These are phyloP conservation scores for Sphagnum fallax DNA, from an alignment of 228 moss, liverwort and hornwort genomes.

Conservation along the genomic window DNA sequence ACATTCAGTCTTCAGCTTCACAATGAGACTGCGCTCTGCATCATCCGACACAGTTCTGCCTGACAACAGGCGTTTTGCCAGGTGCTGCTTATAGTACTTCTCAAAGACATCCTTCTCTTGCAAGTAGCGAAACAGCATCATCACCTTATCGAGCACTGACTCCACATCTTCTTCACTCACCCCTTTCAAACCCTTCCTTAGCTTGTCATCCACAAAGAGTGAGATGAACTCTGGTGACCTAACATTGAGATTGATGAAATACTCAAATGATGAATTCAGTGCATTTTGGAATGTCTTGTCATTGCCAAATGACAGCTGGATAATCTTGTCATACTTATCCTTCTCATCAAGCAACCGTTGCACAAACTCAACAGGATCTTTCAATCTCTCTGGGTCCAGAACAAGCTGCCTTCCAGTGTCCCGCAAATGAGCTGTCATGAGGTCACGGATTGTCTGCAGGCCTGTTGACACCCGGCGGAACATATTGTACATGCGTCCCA, in stretches of 20 bases:
- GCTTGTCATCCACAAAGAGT: constrained; percentile 89
- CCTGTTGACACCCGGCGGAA: constrained; percentile 84
- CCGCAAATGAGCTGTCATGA: constrained; percentile 84
- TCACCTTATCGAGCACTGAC: constrained; percentile 88
- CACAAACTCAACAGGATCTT: constrained; percentile 93
- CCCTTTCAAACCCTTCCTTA: constrained; percentile 89
- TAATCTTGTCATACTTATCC: constrained; percentile 93
- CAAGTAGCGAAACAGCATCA: constrained; percentile 94
- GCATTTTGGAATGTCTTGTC: constrained; percentile 99
- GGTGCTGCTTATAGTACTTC: constrained; percentile 95
- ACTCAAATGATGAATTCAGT: constrained; percentile 89
- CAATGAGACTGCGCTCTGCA: constrained; percentile 92
- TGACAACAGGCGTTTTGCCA: constrained; percentile 89
- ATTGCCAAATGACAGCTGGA: constrained; percentile 80
- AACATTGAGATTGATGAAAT: constrained; percentile 88
- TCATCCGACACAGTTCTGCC: constrained; percentile 97
- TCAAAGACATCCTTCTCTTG: constrained; percentile 98
- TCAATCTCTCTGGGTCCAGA: constrained; percentile 83
- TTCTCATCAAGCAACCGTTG: constrained; percentile 91
- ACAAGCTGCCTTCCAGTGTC: constrained; percentile 90
- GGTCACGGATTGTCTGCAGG: constrained; percentile 86
- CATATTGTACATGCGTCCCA: constrained; percentile 84
- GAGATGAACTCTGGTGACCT: constrained; percentile 96
- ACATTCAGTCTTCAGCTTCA: constrained; percentile 94
- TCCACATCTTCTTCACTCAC: constrained; percentile 96